Evolutionary conservation across 2,329 filamentous ascomycete genomes (phyloP).

Genomic region (Botryotinia convoluta): DNA sequence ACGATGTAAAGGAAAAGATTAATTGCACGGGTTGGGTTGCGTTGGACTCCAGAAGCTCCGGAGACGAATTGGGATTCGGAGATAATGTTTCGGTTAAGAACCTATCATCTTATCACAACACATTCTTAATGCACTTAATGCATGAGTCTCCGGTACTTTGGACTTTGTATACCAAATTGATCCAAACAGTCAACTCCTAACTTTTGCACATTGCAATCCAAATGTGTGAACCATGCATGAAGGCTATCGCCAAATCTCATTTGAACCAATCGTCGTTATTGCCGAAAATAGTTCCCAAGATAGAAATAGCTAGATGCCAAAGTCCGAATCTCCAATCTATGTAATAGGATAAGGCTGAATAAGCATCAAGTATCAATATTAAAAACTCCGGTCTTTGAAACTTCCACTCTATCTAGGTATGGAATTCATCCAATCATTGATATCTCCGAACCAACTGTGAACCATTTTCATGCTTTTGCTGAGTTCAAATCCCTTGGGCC

Average conservation of each 20-base stretch:
- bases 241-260: too few relatives aligned
- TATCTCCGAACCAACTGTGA: not conserved
- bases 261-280: not conserved
- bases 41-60: slow-evolving; percentile 5
- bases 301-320: not conserved
- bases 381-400: not conserved
- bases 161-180: not conserved
- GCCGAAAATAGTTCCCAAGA: not conserved
- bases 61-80: slow-evolving; percentile 5
- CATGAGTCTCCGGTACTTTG: not conserved
- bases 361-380: not conserved
- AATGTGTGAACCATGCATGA: not conserved
- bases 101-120: not conserved
- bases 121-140: not conserved
- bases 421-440: not conserved
- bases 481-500: not conserved
- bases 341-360: not conserved
- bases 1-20: not conserved
- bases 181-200: not conserved
- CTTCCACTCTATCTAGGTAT: not conserved
- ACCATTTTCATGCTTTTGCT: not conserved
- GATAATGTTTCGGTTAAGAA: not conserved
- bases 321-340: slow-evolving; percentile 3
- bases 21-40: not conserved
- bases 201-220: not conserved